Evolutionary conservation across 1,284 basidiomycete species (phyloP), one percentile per base, ranked within the genome.

Genomic region (Ceratorhiza oryzae-sativae): DNA sequence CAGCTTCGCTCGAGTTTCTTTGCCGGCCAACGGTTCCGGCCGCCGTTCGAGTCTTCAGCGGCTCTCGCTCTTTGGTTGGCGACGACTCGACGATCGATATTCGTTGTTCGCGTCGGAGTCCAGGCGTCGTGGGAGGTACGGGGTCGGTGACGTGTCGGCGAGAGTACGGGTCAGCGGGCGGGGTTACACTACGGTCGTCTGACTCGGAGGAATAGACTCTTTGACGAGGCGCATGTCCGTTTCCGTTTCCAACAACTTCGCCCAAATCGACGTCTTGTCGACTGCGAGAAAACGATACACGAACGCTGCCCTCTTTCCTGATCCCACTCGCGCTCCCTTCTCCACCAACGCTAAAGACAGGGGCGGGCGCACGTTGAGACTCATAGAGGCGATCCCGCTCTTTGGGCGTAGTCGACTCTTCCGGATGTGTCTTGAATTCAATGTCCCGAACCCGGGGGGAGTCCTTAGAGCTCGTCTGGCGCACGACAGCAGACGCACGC

Each of bases 1-100:
- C 15, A 20, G 53, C 30, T 46, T 71, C 53, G 60, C 65, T 34
- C 45, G 45, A 30, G 41, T 48, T 61, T 34, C 71, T 32, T 55
- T 68, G 51, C 13, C 67, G 41, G n/a, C 72, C 77, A 20, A 77
- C 65, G 51, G 70, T 72, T 34, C 63, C 67, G 34, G 51, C 73
- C 48, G 63, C 61, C 67, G 55, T 78, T 76, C 20, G 77, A 67
- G 27, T 76, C 74, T 12, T 78, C 77, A 55, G 76, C 1, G 78
- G 79, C 41, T 73, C 62, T 73, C 78, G 75, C 20, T 34, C 55
- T 39, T 71, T 71, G 56, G 27, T 59, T 2, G 63, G 63, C 3
- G 63, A 67, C 1, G 45, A 56, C 41, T 71, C 67, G 5, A 15
- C 49, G 32, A 71, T 71, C n/a, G 67, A 71, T 4, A 71, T 30